Conservation (phyloP, 2,329 filamentous ascomycete species). For the Biscogniauxia mediterranea region DNA sequence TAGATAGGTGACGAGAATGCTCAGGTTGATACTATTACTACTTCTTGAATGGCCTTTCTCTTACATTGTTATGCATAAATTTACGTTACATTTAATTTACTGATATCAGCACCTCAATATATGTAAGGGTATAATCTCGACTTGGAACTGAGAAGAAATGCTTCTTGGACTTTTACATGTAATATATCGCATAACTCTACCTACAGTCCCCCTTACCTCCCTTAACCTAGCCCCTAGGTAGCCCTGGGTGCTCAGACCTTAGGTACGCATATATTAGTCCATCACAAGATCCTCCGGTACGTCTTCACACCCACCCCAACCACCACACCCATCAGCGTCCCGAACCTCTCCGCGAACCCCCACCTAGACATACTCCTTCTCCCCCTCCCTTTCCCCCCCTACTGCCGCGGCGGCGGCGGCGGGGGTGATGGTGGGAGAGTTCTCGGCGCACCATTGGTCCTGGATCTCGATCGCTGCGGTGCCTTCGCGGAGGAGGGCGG, state of each 20-base stretch:
- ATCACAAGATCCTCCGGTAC: slow-evolving; percentile 12
- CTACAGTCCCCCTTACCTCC: neutral
- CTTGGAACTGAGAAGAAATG: too few relatives aligned
- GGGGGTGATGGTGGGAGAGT: neutral
- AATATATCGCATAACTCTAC: neutral
- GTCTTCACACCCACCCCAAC: slow-evolving; percentile 9
- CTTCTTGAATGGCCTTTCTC: too few relatives aligned
- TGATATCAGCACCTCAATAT: too few relatives aligned
- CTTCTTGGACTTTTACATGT: too few relatives aligned
- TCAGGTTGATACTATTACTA: too few relatives aligned
- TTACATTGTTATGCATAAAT: too few relatives aligned
- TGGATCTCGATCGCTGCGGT: slow-evolving; percentile 14
- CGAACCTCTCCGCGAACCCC: slow-evolving; percentile 6
- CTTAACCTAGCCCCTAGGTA: too few relatives aligned
- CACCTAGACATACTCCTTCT: slow-evolving; percentile 18
- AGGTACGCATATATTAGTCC: neutral
- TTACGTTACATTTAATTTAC: too few relatives aligned
- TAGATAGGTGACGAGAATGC: neutral
- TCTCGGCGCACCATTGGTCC: slow-evolving; percentile 10
- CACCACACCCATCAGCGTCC: slow-evolving; percentile 7
- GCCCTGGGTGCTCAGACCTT: neutral
- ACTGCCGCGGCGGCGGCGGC: neutral
- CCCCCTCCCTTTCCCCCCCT: slow-evolving; percentile 15
- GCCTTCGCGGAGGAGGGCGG: slow-evolving; percentile 5
- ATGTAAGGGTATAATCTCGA: too few relatives aligned